A percentile compares a stretch with the other conserved stretches of the same genome.
phyloP scores from a whole-genome alignment of 768 basidiomycete genomes.

The Pholiota microspora region DNA sequence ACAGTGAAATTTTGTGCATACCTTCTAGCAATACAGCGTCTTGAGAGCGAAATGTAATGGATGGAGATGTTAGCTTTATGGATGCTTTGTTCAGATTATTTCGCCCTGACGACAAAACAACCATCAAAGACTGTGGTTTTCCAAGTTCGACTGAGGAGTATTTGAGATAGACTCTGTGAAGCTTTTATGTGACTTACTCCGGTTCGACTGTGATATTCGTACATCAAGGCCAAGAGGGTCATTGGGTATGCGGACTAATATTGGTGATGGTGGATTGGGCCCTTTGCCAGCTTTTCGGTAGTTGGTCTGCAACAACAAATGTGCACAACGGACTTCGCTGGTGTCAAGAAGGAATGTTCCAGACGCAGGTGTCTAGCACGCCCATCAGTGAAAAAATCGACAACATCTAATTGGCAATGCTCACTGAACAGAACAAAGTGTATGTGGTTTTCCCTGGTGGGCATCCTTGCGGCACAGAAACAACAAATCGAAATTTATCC shows the following conservation, averaged over 20 bases:
- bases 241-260: constrained; percentile 56
- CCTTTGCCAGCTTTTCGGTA: constrained; percentile 41
- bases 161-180: constrained; percentile 8
- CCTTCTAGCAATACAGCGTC: constrained; percentile 41
- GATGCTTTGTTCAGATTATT: constrained; percentile 58
- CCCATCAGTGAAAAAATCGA: constrained; percentile 3
- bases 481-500: constrained; percentile 56
- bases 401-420: constrained; percentile 22
- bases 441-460: constrained; percentile 57
- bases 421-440: constrained; percentile 70
- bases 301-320: constrained; percentile 65
- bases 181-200: constrained; percentile 28
- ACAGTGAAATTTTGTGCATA: constrained; percentile 3
- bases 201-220: constrained; percentile 55
- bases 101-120: constrained; percentile 64
- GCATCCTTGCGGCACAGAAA: constrained; percentile 38
- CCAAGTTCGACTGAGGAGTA: constrained; percentile 61
- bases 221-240: constrained; percentile 66
- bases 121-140: constrained; percentile 47
- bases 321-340: constrained; percentile 64
- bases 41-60: constrained; percentile 47
- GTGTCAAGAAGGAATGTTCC: constrained; percentile 71
- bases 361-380: constrained; percentile 57
- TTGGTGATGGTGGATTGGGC: constrained; percentile 25
- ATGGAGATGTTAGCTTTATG: constrained; percentile 53